Base-by-base conservation (phyloP, 768 basidiomycete genomes). In the Inosperma sp. region DNA sequence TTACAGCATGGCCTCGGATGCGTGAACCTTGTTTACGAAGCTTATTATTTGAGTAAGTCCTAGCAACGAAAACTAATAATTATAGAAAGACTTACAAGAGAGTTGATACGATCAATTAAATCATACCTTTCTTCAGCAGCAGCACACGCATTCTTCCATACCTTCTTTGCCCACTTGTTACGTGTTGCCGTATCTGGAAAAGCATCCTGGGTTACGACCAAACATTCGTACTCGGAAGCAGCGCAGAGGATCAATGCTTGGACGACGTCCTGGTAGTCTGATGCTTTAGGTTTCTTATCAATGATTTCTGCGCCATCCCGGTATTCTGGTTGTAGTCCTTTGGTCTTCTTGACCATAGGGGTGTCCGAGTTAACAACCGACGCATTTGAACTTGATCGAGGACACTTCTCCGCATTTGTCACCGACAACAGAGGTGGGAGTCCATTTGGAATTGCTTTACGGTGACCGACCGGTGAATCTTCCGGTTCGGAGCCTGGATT, bases 251-350 rank as follows among this genome's bases (percentile, higher is more conserved):
- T 56, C 8, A 59, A 25, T 0, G 56, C 53, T 6, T 55, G 35
- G 3, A 44, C 56, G 6, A 54, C 34, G 25, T 52, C 55, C 27
- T 52, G 44, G 22, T 39, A 59, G 36, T 59, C 58, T 4, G 46
- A 23, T 2, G 58, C 53, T 23, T 51, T 56, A 7, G 57, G 54
- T 21, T 52, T 47, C 45, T 48, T 52, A 10, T 17, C 14, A 22
- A 46, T 31, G 21, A 48, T 22, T 16, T 45, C 35, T 3, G 47
- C 42, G 1, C 46, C 49, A 21, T 33, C 10, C 17, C 49, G 53
- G 39, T 50, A 21, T 21, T 9, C 12, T 9, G 50, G 42, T 5
- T 33, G 39, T 10, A 48, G 3, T 9, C 23, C 40, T 4, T 41
- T 41, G 23, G 3, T 7, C 4, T 25, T 41, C 23, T 41, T 41